Base-by-base conservation (phyloP, 352 stramenopile species). In the Phytophthora multivora region DNA sequence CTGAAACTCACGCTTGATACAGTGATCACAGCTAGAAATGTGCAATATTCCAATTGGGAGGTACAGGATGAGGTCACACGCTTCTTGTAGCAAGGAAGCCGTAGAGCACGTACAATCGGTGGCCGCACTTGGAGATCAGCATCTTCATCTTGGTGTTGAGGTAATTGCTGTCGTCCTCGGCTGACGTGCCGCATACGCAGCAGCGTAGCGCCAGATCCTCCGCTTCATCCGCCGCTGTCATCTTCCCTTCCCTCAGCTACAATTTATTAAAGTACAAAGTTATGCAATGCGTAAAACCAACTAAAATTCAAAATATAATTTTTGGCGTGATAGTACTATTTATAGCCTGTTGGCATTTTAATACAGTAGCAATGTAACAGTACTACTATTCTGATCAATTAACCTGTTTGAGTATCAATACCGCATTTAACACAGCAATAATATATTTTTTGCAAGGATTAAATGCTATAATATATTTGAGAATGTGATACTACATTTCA, bases 111-210 rank as follows among this genome's bases (percentile, higher is more conserved):
- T 75, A 96, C 88, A 93, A 95, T 71, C 86, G 86, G 58, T 96
- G 88, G 51, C 88, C 86, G 43, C 88, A 96, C 71, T 96, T 95
- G 51, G 88, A 95, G 69, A 96, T 96, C 58, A 93, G 85, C 82
- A 96, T 94, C 71, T 95, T 96, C 88, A 96, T 96, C 73, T 93
- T 94, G 16, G 86, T 96, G 71, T 96, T 96, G 55, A 96, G 82
- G 62, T 93, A 89, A 70, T 96, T 96, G 67, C 73, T 85, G 72
- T 96, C 86, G 54, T 95, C 86, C 53, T 96, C 85, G 28, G 73
- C 73, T 19, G 83, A 91, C 61, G 87, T 96, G 63, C 87, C 86
- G 71, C 87, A 96, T 35, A 95, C 87, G 75, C 87, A 95, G 83
- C 87, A 95, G 71, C 84, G 84, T 65, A 89, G 76, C 71, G 84